A percentile compares a stretch with the other conserved stretches of the same genome.
Evolutionary conservation across 352 stramenopile genomes (phyloP).

Genomic region (Globisporangium irregulare): DNA sequence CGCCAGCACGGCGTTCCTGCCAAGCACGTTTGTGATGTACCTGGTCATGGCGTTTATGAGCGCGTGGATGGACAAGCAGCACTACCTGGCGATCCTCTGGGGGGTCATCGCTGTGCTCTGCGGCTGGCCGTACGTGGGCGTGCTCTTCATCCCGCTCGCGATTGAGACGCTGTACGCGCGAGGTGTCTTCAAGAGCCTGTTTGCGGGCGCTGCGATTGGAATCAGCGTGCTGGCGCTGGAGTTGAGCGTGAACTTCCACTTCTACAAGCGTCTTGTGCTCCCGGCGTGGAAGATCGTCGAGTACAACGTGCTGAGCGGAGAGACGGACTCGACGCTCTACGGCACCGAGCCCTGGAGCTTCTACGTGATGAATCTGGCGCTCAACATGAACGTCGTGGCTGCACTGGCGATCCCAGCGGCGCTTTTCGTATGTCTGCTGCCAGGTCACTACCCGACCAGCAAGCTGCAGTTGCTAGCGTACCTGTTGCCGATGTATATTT

Average conservation of each 20-base stretch:
- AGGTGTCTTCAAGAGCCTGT: conserved; percentile 48
- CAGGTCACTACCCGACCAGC: conserved; percentile 29
- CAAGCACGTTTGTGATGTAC: conserved; percentile 90
- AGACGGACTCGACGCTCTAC: conserved; percentile 97
- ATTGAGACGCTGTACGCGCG: conserved; percentile 69
- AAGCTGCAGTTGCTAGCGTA: conserved; percentile 38
- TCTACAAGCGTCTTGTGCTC: conserved; percentile 67
- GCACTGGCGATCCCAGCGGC: conserved; percentile 58
- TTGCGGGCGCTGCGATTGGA: conserved; percentile 60
- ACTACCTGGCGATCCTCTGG: conserved; percentile 75
- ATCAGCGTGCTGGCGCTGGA: conserved; percentile 74
- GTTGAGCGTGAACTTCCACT: conserved; percentile 79
- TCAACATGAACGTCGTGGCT: conserved; percentile 94
- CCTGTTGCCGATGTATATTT: conserved; percentile 82
- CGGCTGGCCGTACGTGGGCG: conserved; percentile 97
- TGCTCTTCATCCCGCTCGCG: conserved; percentile 95
- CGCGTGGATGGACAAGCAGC: conserved; percentile 77
- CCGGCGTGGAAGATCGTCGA: conserved; percentile 93
- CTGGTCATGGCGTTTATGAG: conserved; percentile 74
- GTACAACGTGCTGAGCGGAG: conserved; percentile 93
- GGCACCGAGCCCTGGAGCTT: conserved; percentile 93
- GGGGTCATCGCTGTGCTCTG: conserved; percentile 91
- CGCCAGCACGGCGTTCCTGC: conserved; percentile 89
- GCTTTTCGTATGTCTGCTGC: conserved; percentile 34
- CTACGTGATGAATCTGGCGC: conserved; percentile 94